A percentile compares a stretch with the other conserved stretches of the same genome.
Conservation (phyloP, 129 eudicot genomes). For the Cynara cardunculus region DNA sequence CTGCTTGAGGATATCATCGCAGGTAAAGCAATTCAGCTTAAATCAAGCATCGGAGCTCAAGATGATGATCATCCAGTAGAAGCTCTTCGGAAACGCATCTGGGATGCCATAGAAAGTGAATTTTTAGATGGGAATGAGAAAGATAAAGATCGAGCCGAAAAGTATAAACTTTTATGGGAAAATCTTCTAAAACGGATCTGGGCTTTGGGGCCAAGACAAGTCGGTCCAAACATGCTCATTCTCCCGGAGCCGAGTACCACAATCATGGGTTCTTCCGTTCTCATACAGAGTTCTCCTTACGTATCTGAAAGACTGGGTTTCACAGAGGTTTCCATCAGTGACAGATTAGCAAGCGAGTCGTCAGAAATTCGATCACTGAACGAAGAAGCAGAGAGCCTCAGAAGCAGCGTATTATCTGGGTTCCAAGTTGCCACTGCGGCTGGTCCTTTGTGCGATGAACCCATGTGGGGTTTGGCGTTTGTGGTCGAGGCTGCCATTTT, state of each 20-base stretch:
- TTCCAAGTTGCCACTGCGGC: conserved; percentile 91
- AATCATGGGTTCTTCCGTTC: conserved; percentile 35
- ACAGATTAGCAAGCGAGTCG: conserved; percentile 13
- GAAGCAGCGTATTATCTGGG: conserved; percentile 86
- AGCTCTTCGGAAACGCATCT: conserved; percentile 61
- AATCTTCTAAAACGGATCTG: conserved; percentile 65
- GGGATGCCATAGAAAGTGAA: conserved; percentile 74
- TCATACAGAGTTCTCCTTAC: conserved; percentile 52
- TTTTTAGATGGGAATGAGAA: conserved; percentile 39
- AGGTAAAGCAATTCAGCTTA: conserved; percentile 59
- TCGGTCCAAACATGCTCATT: conserved; percentile 91
- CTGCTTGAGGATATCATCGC: conserved; percentile 70
- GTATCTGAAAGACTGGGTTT: conserved; percentile 82
- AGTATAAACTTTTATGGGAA: conserved; percentile 57
- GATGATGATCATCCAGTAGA: conserved; percentile 67
- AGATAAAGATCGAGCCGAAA: conserved; percentile 49
- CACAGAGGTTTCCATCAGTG: conserved; percentile 15
- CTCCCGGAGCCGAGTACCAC: conserved; percentile 46
- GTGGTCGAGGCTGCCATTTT: conserved; percentile 61
- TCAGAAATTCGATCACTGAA: conserved; percentile 34
- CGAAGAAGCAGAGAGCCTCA: conserved; percentile 68
- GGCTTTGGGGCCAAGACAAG: conserved; percentile 92
- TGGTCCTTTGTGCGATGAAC: conserved; percentile 95
- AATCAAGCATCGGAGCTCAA: conserved; percentile 42
- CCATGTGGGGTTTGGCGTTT: conserved; percentile 98